Percentiles rank a stretch among this genome's conserved stretches.
Conservation (phyloP, 2,329 filamentous ascomycete genomes). For the Aspergillus fructus region DNA sequence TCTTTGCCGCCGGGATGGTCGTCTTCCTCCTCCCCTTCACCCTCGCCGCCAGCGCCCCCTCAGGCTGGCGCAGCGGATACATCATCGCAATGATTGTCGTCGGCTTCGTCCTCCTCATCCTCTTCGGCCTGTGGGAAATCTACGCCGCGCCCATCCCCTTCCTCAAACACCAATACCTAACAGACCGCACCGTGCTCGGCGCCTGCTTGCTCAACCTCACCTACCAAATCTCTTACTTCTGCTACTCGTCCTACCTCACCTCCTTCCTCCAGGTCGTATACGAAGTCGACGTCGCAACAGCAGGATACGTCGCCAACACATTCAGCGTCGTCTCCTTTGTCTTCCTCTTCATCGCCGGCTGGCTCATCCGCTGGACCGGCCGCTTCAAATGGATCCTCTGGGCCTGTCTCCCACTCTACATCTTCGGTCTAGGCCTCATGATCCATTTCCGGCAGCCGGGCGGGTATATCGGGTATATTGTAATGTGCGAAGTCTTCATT, state of each 20-base stretch:
- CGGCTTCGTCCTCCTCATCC: constrained; percentile 53
- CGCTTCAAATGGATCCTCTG: constrained; percentile 56
- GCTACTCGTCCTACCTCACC: constrained; percentile 21
- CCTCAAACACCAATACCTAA: constrained; percentile 52
- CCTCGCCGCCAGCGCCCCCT: constrained; percentile 42
- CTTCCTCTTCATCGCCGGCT: constrained; percentile 55
- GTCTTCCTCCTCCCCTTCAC: constrained; percentile 67
- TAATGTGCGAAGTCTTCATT: constrained; percentile 62
- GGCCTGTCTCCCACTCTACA: constrained; percentile 55
- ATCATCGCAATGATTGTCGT: constrained; percentile 55
- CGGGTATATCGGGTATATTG: constrained; percentile 53
- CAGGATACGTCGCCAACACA: constrained; percentile 47
- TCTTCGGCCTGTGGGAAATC: constrained; percentile 55
- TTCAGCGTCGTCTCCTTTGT: constrained; percentile 57
- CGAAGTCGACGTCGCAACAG: constrained; percentile 28
- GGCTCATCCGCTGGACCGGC: constrained; percentile 50
- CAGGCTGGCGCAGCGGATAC: constrained; percentile 44
- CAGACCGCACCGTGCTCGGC: constrained; percentile 20
- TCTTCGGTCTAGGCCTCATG: constrained; percentile 57
- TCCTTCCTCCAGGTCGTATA: constrained; percentile 25
- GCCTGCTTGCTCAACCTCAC: constrained; percentile 29
- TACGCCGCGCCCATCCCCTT: constrained; percentile 54
- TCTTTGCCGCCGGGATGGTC: constrained; percentile 61
- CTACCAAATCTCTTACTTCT: constrained; percentile 23
- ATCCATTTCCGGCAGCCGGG: constrained; percentile 53